A percentile compares a stretch with the other conserved stretches of the same genome.
Evolutionary conservation across 2,329 filamentous ascomycete genomes (phyloP).

Genomic region (Penicillium occitanis): DNA sequence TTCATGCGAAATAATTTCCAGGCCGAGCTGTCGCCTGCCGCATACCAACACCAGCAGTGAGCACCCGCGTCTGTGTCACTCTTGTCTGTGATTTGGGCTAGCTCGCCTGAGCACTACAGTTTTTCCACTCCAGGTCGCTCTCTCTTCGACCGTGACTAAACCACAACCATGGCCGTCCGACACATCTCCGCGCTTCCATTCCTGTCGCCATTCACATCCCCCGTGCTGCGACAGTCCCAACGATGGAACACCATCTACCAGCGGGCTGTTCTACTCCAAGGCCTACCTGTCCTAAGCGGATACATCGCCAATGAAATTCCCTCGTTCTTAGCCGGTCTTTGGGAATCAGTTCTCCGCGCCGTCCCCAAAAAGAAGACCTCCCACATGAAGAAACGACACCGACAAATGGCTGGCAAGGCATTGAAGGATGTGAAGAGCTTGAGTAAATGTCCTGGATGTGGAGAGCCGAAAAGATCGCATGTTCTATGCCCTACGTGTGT

Average conservation of each 20-base stretch:
- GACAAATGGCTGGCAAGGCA: conserved; percentile 94
- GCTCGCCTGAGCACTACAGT: not conserved
- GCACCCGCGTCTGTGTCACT: conserved; percentile 7
- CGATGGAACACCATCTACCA: not conserved
- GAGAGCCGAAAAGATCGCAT: conserved; percentile 83
- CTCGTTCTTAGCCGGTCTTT: conserved; percentile 74
- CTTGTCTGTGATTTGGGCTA: not conserved
- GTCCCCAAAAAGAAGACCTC: conserved; percentile 99
- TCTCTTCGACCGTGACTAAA: not conserved
- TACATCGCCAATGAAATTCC: conserved; percentile 61
- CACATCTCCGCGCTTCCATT: conserved; percentile 15
- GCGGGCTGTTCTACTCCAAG: conserved; percentile 1
- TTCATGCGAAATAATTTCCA: conserved; percentile 12
- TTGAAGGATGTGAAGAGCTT: conserved; percentile 85
- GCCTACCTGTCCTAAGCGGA: conserved; percentile 28
- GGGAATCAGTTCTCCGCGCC: conserved; percentile 87
- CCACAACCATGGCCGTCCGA: conserved; percentile 11
- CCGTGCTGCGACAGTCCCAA: conserved; percentile 10
- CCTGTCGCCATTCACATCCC: conserved; percentile 11
- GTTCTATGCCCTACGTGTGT: conserved; percentile 85
- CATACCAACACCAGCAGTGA: not conserved
- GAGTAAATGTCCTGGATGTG: conserved; percentile 87
- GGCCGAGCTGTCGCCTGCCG: not conserved
- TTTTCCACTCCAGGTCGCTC: not conserved
- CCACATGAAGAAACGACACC: conserved; percentile 88